Evolutionary conservation across 495 filamentous ascomycete genomes (phyloP).

Genomic region (Penicillium chermesinum): DNA sequence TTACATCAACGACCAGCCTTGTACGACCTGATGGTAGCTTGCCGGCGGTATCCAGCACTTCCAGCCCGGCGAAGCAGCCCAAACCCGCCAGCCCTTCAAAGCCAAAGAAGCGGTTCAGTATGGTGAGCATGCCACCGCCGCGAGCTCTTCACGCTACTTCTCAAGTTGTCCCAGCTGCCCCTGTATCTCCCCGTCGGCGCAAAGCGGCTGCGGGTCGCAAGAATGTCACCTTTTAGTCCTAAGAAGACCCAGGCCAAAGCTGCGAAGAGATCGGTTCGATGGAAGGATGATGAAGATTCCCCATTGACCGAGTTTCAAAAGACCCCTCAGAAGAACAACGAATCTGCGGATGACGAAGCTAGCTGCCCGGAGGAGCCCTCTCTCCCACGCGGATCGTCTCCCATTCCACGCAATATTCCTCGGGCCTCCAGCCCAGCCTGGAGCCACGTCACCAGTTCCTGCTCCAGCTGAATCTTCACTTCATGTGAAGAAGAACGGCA

Average conservation of each 20-base stretch:
- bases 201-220: conserved; percentile 68
- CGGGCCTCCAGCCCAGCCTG: conserved; percentile 31
- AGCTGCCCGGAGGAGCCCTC: conserved; percentile 46
- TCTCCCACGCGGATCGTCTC: conserved; percentile 38
- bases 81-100: conserved; percentile 64
- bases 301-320: conserved; percentile 82
- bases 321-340: conserved; percentile 63
- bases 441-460: conserved; percentile 28
- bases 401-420: conserved; percentile 40
- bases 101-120: conserved; percentile 59
- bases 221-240: conserved; percentile 73
- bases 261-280: conserved; percentile 73
- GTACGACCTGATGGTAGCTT: conserved; percentile 85
- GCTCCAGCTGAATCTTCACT: conserved; percentile 29
- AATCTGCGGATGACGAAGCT: conserved; percentile 44
- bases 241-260: conserved; percentile 65
- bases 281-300: conserved; percentile 89
- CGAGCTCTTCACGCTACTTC: conserved; percentile 24
- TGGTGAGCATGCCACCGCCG: conserved; percentile 32
- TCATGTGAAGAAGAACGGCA: conserved; percentile 53
- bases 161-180: conserved; percentile 34
- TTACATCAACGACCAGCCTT: conserved; percentile 66
- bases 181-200: conserved; percentile 61
- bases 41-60: conserved; percentile 42
- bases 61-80: conserved; percentile 52